phyloP scores from a whole-genome alignment of 257 asterid species.

The Capsicum rhomboideum region DNA sequence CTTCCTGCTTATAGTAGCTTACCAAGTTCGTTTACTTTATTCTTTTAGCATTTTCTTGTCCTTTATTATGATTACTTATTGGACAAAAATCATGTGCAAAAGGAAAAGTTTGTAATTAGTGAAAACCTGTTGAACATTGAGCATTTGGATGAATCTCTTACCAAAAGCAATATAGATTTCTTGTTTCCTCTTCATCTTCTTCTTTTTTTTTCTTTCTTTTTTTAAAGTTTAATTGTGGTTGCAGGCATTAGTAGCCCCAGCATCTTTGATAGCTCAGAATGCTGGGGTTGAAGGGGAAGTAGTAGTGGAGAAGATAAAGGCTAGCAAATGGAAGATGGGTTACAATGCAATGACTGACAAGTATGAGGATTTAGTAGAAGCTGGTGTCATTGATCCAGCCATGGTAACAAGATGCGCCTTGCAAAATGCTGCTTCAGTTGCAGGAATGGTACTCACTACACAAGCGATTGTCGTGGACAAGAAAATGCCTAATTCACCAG shows the following conservation, averaged over 20 bases:
- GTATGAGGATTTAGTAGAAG: conserved; percentile 68
- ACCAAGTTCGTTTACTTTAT: not conserved
- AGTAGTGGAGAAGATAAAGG: conserved; percentile 76
- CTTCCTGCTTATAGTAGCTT: not conserved
- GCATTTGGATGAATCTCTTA: not conserved
- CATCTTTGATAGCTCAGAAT: conserved; percentile 77
- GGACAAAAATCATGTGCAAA: not conserved
- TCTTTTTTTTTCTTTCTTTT: not conserved
- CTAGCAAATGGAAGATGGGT: conserved; percentile 79
- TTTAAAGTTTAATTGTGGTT: not conserved
- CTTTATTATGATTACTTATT: not conserved
- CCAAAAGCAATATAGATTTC: not conserved
- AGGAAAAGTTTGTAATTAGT: not conserved
- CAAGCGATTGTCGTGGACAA: conserved; percentile 96
- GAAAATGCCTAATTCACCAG: conserved; percentile 47
- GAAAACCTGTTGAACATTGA: not conserved
- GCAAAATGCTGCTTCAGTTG: conserved; percentile 86
- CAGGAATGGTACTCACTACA: conserved; percentile 96
- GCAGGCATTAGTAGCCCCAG: conserved; percentile 83
- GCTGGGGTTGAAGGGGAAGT: conserved; percentile 98
- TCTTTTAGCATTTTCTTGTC: not conserved
- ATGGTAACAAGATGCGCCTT: conserved; percentile 86
- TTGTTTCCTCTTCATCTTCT: not conserved
- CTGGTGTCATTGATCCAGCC: conserved; percentile 94
- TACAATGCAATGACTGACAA: conserved; percentile 85